These are phyloP conservation scores for Colletotrichum sp. DNA, from an alignment of 2,329 filamentous ascomycete species.

Conservation along the genomic window DNA sequence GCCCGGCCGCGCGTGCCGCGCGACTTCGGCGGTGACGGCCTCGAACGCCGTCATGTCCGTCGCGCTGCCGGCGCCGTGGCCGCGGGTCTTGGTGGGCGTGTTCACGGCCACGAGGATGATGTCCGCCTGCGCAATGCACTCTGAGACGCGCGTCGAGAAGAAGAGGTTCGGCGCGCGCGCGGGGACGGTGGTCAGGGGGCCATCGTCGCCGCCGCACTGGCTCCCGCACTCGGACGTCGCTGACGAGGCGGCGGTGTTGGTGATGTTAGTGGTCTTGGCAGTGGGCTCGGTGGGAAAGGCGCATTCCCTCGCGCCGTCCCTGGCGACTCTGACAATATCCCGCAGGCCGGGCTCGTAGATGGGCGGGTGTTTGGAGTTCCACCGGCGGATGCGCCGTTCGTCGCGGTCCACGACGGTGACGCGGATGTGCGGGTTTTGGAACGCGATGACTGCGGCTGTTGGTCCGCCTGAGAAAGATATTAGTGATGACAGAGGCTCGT, in stretches of 20 bases:
- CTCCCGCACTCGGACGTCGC: constrained; percentile 35
- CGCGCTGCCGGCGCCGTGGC: constrained; percentile 71
- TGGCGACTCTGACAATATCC: constrained; percentile 68
- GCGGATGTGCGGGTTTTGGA: constrained; percentile 71
- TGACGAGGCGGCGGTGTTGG: constrained; percentile 28
- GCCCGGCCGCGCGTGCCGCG: constrained; percentile 67
- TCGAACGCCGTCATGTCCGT: constrained; percentile 78
- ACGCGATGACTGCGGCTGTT: constrained; percentile 76
- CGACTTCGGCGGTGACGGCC: constrained; percentile 70
- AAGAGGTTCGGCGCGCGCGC: constrained; percentile 69
- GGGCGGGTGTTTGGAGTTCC: constrained; percentile 76
- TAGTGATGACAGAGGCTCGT: background rate
- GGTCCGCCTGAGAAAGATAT: constrained; percentile 62
- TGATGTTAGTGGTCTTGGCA: background rate
- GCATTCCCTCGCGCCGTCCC: constrained; percentile 58
- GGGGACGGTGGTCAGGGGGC: constrained; percentile 39
- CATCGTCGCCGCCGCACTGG: constrained; percentile 27
- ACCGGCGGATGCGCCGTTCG: constrained; percentile 67
- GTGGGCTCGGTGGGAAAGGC: constrained; percentile 40
- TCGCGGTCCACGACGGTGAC: constrained; percentile 80
- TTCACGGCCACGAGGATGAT: constrained; percentile 79
- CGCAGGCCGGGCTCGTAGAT: constrained; percentile 77
- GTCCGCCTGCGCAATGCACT: constrained; percentile 70
- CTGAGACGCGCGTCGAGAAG: constrained; percentile 74
- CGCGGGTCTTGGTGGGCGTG: constrained; percentile 77